Conservation (phyloP, 257 asterid genomes). For the Leptodermis oblonga region DNA sequence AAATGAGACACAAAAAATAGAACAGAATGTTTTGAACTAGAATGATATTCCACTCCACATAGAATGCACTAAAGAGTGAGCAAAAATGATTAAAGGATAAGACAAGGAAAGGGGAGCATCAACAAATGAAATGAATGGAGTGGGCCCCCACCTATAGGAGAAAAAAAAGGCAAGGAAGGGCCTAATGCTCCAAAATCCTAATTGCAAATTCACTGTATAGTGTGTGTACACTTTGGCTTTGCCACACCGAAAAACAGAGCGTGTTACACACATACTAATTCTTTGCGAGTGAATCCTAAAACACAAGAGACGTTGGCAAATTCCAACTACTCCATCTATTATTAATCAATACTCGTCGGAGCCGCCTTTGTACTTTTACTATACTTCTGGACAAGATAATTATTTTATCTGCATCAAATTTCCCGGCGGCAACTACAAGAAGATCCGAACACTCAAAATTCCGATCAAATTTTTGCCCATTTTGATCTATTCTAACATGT, state of each 20-base stretch:
- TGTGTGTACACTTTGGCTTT: no score
- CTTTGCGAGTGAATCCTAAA: constrained; percentile 13
- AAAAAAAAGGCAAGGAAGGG: background rate
- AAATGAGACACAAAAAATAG: background rate
- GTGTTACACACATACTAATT: constrained; percentile 14
- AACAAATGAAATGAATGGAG: constrained; percentile 12
- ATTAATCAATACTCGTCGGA: constrained; percentile 12
- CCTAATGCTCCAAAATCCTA: constrained; percentile 7
- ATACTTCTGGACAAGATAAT: constrained; percentile 10
- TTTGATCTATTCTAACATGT: background rate
- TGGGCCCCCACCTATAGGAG: constrained; percentile 8
- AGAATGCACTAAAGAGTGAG: background rate
- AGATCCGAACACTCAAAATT: background rate
- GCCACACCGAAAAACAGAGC: background rate
- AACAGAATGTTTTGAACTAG: no score
- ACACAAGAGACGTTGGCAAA: constrained; percentile 4
- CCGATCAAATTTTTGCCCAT: background rate
- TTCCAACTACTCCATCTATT: constrained; percentile 30
- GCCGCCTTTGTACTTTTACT: constrained; percentile 23
- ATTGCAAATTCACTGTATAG: background rate
- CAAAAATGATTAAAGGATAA: background rate
- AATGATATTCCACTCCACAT: background rate
- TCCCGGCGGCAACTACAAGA: constrained; percentile 29
- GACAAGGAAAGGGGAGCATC: constrained; percentile 4
- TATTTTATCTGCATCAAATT: constrained; percentile 5